Conservation (phyloP, 2,329 filamentous ascomycete species). For the Scytalidium sp. region DNA sequence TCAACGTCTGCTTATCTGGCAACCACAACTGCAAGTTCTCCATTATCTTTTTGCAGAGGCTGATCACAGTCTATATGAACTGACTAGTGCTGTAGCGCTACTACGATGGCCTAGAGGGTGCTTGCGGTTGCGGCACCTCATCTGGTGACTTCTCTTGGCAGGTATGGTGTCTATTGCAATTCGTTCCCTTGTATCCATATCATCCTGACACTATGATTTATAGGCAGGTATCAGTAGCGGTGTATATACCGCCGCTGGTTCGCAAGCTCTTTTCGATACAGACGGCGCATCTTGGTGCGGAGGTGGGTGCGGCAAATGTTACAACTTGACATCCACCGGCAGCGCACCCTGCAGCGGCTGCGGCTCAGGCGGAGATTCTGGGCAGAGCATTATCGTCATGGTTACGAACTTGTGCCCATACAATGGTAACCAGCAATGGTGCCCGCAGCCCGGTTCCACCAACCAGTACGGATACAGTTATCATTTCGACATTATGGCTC, state of each 20-base stretch:
- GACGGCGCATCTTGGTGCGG: conserved; percentile 22
- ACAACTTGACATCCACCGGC: conserved; percentile 26
- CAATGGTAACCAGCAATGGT: conserved; percentile 33
- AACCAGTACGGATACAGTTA: conserved; percentile 33
- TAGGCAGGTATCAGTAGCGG: conserved; percentile 8
- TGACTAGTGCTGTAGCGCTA: conserved; percentile 21
- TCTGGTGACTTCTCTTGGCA: conserved; percentile 27
- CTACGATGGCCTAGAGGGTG: conserved; percentile 28
- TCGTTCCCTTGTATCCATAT: background rate
- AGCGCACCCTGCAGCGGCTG: conserved; percentile 17
- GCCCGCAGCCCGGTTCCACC: conserved; percentile 24
- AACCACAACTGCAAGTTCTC: no score
- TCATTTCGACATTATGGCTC: conserved; percentile 34
- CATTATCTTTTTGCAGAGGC: no score
- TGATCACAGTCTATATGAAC: no score
- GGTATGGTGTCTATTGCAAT: no score
- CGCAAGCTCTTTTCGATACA: conserved; percentile 18
- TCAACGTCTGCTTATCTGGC: no score
- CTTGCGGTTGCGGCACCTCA: conserved; percentile 27
- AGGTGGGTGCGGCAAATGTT: conserved; percentile 26
- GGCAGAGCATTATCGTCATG: conserved; percentile 27
- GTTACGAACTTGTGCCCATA: conserved; percentile 34
- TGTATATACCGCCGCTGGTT: conserved; percentile 25
- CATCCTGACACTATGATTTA: background rate
- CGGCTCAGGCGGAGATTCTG: conserved; percentile 18